Conservation (phyloP, 768 basidiomycete species). For the Boletus rubropictus region DNA sequence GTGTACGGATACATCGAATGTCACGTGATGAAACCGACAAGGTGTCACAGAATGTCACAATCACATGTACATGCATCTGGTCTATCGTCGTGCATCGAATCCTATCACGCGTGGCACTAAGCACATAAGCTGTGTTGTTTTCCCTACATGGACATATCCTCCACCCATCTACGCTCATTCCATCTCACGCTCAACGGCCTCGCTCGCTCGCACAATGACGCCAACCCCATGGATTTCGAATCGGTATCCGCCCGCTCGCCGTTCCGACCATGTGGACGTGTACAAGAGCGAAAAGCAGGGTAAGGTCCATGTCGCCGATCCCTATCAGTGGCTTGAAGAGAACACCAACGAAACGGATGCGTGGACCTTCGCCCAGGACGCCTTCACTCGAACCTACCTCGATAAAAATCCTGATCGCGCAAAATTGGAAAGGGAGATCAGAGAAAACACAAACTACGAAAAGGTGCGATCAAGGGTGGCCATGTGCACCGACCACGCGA, state of each 20-base stretch:
- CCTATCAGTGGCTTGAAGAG: conserved; percentile 72
- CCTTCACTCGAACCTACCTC: conserved; percentile 53
- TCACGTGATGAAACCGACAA: too few species aligned
- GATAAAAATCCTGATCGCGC: conserved; percentile 57
- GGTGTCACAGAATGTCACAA: too few species aligned
- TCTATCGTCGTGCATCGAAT: conserved; percentile 14
- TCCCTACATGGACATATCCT: conserved; percentile 8
- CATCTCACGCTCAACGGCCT: conserved; percentile 1
- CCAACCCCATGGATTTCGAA: conserved; percentile 49
- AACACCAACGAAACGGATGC: conserved; percentile 55
- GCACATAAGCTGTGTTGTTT: conserved; percentile 17
- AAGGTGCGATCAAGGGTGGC: conserved; percentile 31
- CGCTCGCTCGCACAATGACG: conserved; percentile 28
- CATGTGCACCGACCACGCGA: neutral
- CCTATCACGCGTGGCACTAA: conserved; percentile 17
- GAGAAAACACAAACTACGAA: conserved; percentile 46
- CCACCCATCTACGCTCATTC: conserved; percentile 1
- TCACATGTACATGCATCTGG: conserved; percentile 9
- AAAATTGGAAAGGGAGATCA: conserved; percentile 55
- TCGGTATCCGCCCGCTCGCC: conserved; percentile 58
- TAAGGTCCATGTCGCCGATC: conserved; percentile 58
- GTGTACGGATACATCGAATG: too few species aligned
- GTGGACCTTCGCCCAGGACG: conserved; percentile 59
- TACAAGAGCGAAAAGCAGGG: conserved; percentile 65
- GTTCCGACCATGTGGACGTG: conserved; percentile 60